Base-by-base conservation (phyloP, 768 basidiomycete genomes). In the Suillus hirtellus region DNA sequence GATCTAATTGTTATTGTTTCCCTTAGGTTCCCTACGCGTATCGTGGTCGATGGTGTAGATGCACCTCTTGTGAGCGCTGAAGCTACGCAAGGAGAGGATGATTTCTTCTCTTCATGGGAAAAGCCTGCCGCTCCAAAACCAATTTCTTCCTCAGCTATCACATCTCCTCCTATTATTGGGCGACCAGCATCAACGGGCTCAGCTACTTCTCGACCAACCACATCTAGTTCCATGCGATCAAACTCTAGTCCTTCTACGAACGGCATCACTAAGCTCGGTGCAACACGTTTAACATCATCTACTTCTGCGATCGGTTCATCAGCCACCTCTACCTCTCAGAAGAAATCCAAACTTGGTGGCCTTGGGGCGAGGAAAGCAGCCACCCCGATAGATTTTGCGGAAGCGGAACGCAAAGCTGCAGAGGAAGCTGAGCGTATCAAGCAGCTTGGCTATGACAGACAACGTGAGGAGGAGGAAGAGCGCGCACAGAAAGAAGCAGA, bases 101-200 rank as follows among this genome's bases (percentile, higher is more conserved):
- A 98, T 73, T 99, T 99, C 77, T 99, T 98, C 78, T 88, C 93
- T 54, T 91, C 93, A 34, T 99, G 96, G 96, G 95, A 96, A 66
- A 96, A 96, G 73, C 89, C 93, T 1, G 21, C 75, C 40, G 83
- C 84, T 8, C 83, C 85, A 5, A 86, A 84, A 72, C 66, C 84
- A 1, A 70, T 81, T 4, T 76, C 88, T 12, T 75, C 84, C n/a
- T 79, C 86, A 3, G 79, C 84, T 42, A 75, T 80, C 24, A 69
- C 82, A 1, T 78, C 83, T 1, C 86, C 88, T 3, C 88, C 90
- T 17, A 79, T 82, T 35, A 76, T 90, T 47, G 89, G 89, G 12
- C 81, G 85, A 19, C 71, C 86, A 6, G 67, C 80, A 5, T 78
- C 83, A 19, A 71, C 77, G 27, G 72, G 75, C 10, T 68, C 74